Percentiles rank a stretch among this genome's conserved stretches.
Evolutionary conservation across 164 flowering plant genomes (phyloP).

Genomic region (Amborella trichopoda): DNA sequence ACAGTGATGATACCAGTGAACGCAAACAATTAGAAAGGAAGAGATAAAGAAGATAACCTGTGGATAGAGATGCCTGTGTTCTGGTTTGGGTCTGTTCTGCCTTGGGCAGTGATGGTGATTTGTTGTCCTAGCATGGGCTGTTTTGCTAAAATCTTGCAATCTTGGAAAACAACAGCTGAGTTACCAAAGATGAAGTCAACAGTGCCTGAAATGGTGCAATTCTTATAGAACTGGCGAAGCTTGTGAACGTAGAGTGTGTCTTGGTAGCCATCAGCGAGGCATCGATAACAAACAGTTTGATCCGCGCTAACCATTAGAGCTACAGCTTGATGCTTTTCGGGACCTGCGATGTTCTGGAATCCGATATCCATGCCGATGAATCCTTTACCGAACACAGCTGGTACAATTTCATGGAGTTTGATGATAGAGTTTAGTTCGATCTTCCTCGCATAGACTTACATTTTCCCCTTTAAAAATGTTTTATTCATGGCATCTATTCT

Average conservation of each 20-base stretch:
- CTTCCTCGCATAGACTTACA: no score
- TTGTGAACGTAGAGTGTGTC: slow-evolving; percentile 58
- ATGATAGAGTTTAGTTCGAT: no score
- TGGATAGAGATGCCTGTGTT: slow-evolving; percentile 56
- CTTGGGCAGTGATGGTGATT: slow-evolving; percentile 39
- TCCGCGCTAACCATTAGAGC: slow-evolving; percentile 50
- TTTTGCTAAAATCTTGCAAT: slow-evolving; percentile 35
- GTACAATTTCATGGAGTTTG: no score
- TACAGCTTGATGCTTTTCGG: slow-evolving; percentile 52
- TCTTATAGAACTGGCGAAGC: slow-evolving; percentile 44
- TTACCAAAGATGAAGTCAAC: slow-evolving; percentile 65
- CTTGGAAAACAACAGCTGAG: slow-evolving; percentile 54
- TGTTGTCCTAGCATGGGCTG: slow-evolving; percentile 33
- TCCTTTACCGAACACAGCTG: slow-evolving; percentile 50
- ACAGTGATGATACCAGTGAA: no score
- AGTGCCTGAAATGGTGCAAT: slow-evolving; percentile 53
- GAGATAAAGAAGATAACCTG: no score
- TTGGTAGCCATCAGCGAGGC: slow-evolving; percentile 48
- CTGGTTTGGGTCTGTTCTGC: slow-evolving; percentile 41
- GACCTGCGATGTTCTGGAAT: slow-evolving; percentile 54
- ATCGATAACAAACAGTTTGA: slow-evolving; percentile 39
- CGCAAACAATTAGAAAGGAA: no score
- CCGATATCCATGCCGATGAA: slow-evolving; percentile 56
- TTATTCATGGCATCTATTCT: no score
- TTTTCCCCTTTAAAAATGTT: no score